phyloP scores from a whole-genome alignment of 345 rosid genomes.

The Zanthoxylum bungeanum region DNA sequence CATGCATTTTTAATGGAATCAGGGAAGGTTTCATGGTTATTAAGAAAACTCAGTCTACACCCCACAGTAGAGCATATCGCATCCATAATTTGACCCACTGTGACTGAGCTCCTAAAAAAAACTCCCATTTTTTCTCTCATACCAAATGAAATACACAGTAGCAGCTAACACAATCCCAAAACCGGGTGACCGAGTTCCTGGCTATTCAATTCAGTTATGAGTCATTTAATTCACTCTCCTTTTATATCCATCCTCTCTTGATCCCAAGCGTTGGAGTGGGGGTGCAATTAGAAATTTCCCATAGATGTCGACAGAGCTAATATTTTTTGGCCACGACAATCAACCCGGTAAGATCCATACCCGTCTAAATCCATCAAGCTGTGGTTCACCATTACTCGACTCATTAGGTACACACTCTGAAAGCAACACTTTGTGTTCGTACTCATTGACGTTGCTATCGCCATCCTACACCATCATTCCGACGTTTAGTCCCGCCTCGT shows the following conservation, averaged over 20 bases:
- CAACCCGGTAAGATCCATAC: conserved; percentile 48
- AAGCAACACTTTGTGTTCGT: conserved; percentile 92
- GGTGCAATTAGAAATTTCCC: not conserved
- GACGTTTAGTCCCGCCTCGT: conserved; percentile 18
- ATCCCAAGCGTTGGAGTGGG: not conserved
- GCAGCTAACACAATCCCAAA: not conserved
- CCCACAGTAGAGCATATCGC: too few relatives aligned
- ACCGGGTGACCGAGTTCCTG: conserved; percentile 12
- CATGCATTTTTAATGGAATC: too few relatives aligned
- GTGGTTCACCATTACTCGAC: conserved; percentile 58
- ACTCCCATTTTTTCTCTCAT: too few relatives aligned
- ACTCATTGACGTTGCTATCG: conserved; percentile 81
- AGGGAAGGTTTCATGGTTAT: too few relatives aligned
- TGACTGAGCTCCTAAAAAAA: too few relatives aligned
- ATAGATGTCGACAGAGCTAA: conserved; percentile 80
- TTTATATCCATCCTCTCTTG: not conserved
- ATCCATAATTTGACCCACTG: too few relatives aligned
- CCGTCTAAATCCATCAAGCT: conserved; percentile 72
- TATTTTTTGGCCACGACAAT: conserved; percentile 72
- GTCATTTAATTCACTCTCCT: not conserved
- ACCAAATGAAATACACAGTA: too few relatives aligned
- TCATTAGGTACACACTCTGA: conserved; percentile 72
- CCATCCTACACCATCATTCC: conserved; percentile 61
- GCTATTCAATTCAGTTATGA: not conserved
- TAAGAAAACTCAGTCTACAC: too few relatives aligned